These are phyloP conservation scores for Sphaerulina vaccinii DNA, from an alignment of 2,329 filamentous ascomycete species.

Conservation along the genomic window DNA sequence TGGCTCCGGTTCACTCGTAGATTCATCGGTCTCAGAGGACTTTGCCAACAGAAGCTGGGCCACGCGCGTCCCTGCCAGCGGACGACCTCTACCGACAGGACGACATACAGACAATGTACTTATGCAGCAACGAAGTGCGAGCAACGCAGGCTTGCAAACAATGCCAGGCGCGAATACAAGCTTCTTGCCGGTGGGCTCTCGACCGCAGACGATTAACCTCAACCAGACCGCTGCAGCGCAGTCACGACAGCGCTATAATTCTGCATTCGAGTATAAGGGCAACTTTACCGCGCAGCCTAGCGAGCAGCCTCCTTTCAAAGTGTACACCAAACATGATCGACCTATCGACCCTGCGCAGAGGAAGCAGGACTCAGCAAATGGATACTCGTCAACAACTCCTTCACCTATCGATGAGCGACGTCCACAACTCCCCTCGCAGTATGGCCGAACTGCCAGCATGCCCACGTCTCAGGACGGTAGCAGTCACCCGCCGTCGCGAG, in stretches of 20 bases:
- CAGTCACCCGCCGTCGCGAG: slow-evolving; percentile 57
- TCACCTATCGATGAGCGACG: slow-evolving; percentile 46
- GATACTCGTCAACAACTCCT: slow-evolving; percentile 30
- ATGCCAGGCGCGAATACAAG: slow-evolving; percentile 35
- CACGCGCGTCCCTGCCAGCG: slow-evolving; percentile 21
- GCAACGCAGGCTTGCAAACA: slow-evolving; percentile 37
- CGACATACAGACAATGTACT: slow-evolving; percentile 40
- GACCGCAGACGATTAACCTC: slow-evolving; percentile 28
- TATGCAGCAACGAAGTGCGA: slow-evolving; percentile 40
- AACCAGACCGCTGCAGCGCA: slow-evolving; percentile 24
- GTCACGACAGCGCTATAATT: slow-evolving; percentile 26
- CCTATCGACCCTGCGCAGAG: slow-evolving; percentile 28
- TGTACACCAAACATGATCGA: slow-evolving; percentile 39
- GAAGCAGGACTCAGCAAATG: slow-evolving; percentile 27
- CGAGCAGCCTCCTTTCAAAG: slow-evolving; percentile 32
- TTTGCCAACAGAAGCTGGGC: slow-evolving; percentile 56
- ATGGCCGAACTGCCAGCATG: slow-evolving; percentile 46
- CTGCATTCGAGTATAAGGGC: slow-evolving; percentile 23
- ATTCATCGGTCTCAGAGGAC: slow-evolving; percentile 66
- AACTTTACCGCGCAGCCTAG: slow-evolving; percentile 22
- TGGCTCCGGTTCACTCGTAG: slow-evolving; percentile 67
- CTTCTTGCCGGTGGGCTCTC: slow-evolving; percentile 26
- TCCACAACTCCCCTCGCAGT: slow-evolving; percentile 43
- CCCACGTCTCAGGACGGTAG: slow-evolving; percentile 55
- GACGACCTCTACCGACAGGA: slow-evolving; percentile 32